A percentile compares a stretch with the other conserved stretches of the same genome.
phyloP scores from a whole-genome alignment of 495 filamentous ascomycete species.

The Barbatosphaeria neglecta region DNA sequence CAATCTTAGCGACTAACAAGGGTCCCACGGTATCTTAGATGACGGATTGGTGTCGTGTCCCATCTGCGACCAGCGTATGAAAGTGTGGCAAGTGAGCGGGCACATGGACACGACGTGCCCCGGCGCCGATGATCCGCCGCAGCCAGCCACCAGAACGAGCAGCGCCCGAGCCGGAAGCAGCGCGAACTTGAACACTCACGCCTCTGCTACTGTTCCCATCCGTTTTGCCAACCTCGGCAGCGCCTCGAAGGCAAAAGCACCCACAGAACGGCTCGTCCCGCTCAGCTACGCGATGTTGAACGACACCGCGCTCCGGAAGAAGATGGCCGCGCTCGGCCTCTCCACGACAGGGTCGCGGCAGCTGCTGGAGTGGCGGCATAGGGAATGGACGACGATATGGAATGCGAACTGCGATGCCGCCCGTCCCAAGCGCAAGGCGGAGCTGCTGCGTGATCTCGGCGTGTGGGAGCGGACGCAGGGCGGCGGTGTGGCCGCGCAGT shows the following conservation, averaged over 20 bases:
- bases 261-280: conserved; percentile 55
- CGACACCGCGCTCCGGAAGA: conserved; percentile 63
- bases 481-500: conserved; percentile 25
- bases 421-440: conserved; percentile 52
- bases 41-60: conserved; percentile 77
- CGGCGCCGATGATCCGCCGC: conserved; percentile 23
- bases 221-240: conserved; percentile 3
- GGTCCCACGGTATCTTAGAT: conserved; percentile 35
- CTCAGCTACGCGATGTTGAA: conserved; percentile 74
- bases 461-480: conserved; percentile 73
- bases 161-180: background rate
- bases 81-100: conserved; percentile 53
- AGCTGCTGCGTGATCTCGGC: conserved; percentile 67
- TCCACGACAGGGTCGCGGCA: conserved; percentile 52
- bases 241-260: conserved; percentile 9
- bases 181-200: conserved; percentile 11
- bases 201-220: conserved; percentile 6
- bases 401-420: conserved; percentile 91
- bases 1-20: no score
- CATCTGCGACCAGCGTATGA: conserved; percentile 68
- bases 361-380: conserved; percentile 67
- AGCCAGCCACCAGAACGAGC: conserved; percentile 6
- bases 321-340: conserved; percentile 73
- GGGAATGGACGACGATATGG: conserved; percentile 90
- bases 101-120: conserved; percentile 62